A percentile compares a stretch with the other conserved stretches of the same genome.
These are phyloP conservation scores for Dryas alaskensis DNA, from an alignment of 306 rosid genomes.

Conservation along the genomic window DNA sequence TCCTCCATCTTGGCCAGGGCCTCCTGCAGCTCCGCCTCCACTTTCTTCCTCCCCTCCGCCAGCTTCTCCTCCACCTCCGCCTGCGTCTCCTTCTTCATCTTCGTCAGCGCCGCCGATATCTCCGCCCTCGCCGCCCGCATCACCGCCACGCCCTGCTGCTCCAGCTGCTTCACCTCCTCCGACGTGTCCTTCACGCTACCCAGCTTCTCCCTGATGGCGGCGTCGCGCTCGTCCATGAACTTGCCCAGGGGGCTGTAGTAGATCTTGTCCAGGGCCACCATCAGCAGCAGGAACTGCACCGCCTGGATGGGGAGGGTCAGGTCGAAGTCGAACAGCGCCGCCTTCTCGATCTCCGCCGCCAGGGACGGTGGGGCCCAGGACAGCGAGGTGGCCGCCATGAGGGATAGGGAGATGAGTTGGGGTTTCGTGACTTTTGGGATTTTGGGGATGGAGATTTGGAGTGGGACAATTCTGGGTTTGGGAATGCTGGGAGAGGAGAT, in stretches of 20 bases:
- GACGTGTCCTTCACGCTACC: conserved; percentile 80
- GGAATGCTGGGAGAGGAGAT: conserved; percentile 34
- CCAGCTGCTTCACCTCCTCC: conserved; percentile 72
- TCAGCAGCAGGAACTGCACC: conserved; percentile 68
- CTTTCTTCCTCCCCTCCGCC: conserved; percentile 72
- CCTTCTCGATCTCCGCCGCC: conserved; percentile 68
- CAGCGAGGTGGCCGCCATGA: conserved; percentile 48
- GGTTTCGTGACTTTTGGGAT: conserved; percentile 36
- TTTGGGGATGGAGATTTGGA: conserved; percentile 56
- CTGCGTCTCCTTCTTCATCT: conserved; percentile 95
- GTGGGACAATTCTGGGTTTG: conserved; percentile 39
- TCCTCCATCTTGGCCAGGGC: conserved; percentile 63
- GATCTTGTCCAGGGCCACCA: conserved; percentile 79
- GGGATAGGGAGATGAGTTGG: conserved; percentile 33
- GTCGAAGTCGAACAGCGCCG: conserved; percentile 89
- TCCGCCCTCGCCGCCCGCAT: conserved; percentile 83
- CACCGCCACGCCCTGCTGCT: conserved; percentile 67
- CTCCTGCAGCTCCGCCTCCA: conserved; percentile 82
- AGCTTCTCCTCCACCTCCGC: conserved; percentile 76
- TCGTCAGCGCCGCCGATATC: conserved; percentile 75
- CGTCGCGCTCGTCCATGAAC: conserved; percentile 88
- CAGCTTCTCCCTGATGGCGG: conserved; percentile 72
- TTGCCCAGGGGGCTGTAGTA: conserved; percentile 77
- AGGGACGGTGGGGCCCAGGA: conserved; percentile 60
- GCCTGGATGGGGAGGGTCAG: conserved; percentile 77